Conservation (phyloP, 148 eudicot genomes). For the Camellia japonica region DNA sequence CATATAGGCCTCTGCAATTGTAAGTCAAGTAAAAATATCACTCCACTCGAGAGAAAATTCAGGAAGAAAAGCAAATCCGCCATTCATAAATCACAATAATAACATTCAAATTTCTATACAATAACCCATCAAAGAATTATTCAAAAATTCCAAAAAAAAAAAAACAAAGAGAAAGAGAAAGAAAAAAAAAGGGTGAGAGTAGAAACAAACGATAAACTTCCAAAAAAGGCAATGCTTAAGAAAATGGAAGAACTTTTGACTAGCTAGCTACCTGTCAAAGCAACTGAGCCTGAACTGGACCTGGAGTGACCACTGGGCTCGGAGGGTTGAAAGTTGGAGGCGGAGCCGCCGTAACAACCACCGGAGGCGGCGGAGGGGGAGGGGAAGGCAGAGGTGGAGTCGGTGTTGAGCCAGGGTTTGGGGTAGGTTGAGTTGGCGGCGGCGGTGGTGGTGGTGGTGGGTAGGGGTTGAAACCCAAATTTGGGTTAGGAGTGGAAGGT, state of each 20-base stretch:
- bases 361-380: conserved; percentile 29
- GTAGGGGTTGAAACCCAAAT: conserved; percentile 8
- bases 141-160: not conserved
- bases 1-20: no score
- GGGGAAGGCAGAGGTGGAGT: conserved; percentile 16
- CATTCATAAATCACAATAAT: not conserved
- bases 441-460: conserved; percentile 11
- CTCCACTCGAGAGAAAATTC: not conserved
- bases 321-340: conserved; percentile 46
- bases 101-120: not conserved
- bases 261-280: not conserved
- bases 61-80: not conserved
- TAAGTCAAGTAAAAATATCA: not conserved
- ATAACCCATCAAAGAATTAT: conserved; percentile 1
- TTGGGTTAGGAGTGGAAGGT: not conserved
- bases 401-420: conserved; percentile 8
- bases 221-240: not conserved
- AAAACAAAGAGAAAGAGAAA: no score
- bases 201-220: not conserved
- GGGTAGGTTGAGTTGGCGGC: conserved; percentile 15
- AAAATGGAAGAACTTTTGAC: not conserved
- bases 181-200: not conserved
- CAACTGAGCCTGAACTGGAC: conserved; percentile 39
- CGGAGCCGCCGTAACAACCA: conserved; percentile 22
- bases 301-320: conserved; percentile 41